phyloP scores from a whole-genome alignment of 2,329 filamentous ascomycete species.

The Trichoderma guizhouense region DNA sequence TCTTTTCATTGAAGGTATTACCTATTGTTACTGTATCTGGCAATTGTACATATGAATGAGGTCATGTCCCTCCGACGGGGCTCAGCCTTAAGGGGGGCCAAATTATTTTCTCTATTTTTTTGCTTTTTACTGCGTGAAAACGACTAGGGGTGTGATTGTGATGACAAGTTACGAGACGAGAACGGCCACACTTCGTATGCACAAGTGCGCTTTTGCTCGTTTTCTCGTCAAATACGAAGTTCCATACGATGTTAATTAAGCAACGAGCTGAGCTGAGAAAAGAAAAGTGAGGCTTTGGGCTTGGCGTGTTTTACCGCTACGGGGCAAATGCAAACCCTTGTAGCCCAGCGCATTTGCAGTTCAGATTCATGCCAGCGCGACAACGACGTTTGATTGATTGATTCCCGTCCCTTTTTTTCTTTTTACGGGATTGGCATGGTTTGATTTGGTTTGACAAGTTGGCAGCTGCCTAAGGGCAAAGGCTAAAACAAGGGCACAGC shows the following conservation, averaged over 20 bases:
- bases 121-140: background rate
- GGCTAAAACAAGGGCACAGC: background rate
- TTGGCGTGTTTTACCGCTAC: constrained; percentile 13
- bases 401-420: background rate
- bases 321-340: background rate
- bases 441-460: background rate
- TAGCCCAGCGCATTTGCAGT: too few relatives aligned
- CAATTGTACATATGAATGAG: background rate
- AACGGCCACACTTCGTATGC: background rate
- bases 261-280: background rate
- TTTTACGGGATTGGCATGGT: background rate
- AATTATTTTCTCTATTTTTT: background rate
- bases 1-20: background rate
- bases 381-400: background rate
- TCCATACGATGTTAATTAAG: background rate
- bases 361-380: background rate
- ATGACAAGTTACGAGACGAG: background rate
- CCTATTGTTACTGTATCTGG: background rate
- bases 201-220: background rate
- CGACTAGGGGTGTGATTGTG: background rate
- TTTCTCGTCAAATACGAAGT: background rate
- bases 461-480: background rate
- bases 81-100: background rate
- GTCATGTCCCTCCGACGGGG: background rate
- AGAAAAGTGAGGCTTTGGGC: constrained; percentile 10